phyloP scores from a whole-genome alignment of 2,329 filamentous ascomycete genomes.

The Hymenoscyphus scutula region DNA sequence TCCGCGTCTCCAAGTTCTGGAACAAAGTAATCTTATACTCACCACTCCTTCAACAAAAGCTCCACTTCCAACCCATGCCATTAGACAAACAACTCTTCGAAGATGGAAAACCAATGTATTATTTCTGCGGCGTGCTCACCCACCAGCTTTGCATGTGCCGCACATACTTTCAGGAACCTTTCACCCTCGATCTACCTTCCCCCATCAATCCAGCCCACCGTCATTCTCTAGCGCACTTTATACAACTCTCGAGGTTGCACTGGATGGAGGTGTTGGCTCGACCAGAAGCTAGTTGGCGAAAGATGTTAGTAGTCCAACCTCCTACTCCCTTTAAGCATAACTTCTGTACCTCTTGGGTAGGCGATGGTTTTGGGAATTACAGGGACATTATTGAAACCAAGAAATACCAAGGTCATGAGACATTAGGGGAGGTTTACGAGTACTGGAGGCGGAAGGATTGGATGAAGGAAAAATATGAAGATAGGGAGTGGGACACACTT shows the following conservation, averaged over 20 bases:
- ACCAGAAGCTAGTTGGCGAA: not conserved
- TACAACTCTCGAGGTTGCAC: not conserved
- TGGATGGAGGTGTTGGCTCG: not conserved
- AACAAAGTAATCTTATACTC: not conserved
- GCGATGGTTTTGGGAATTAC: no score
- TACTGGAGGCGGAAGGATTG: not conserved
- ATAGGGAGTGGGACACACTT: not conserved
- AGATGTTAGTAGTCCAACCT: not conserved
- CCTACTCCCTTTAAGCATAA: not conserved
- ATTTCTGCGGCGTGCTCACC: not conserved
- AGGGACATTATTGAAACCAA: no score
- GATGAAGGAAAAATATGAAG: not conserved
- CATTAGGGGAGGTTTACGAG: not conserved
- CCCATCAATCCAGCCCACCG: no score
- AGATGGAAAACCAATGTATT: not conserved
- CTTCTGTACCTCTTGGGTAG: no score
- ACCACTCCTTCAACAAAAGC: not conserved
- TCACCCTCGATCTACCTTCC: no score
- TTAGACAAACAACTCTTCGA: not conserved
- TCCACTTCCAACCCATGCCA: not conserved
- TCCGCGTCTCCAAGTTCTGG: not conserved
- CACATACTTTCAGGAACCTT: not conserved
- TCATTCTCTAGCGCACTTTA: not conserved
- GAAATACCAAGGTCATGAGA: not conserved
- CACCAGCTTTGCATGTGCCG: not conserved